phyloP scores from a whole-genome alignment of 495 filamentous ascomycete species.

The Emericellopsis terricola region DNA sequence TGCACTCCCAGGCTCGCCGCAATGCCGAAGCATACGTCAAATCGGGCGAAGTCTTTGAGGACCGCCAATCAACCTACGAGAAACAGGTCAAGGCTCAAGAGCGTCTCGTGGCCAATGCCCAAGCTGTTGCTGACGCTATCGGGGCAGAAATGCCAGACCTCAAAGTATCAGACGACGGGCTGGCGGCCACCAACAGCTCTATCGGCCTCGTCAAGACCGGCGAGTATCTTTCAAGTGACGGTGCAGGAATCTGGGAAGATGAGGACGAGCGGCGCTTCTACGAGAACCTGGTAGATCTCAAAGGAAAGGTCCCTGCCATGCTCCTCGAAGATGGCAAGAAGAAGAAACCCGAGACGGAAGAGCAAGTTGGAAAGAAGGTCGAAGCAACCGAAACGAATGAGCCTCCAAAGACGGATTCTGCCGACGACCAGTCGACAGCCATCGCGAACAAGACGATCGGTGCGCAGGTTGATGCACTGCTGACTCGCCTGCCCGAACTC shows the following conservation, averaged over 20 bases:
- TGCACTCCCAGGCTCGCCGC: slow-evolving; percentile 65
- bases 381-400: slow-evolving; percentile 36
- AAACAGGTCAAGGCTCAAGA: slow-evolving; percentile 83
- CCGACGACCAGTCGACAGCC: slow-evolving; percentile 75
- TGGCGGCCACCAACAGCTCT: slow-evolving; percentile 43
- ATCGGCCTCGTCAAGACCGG: slow-evolving; percentile 90
- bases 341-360: slow-evolving; percentile 63
- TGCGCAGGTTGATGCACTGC: slow-evolving; percentile 83
- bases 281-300: slow-evolving; percentile 87
- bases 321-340: slow-evolving; percentile 89
- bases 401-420: slow-evolving; percentile 22
- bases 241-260: slow-evolving; percentile 97
- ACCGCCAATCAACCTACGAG: slow-evolving; percentile 89
- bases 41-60: slow-evolving; percentile 96
- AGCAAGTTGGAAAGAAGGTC: slow-evolving; percentile 39
- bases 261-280: slow-evolving; percentile 97
- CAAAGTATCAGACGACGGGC: slow-evolving; percentile 57
- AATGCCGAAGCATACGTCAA: slow-evolving; percentile 98
- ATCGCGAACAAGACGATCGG: slow-evolving; percentile 97
- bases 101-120: slow-evolving; percentile 76
- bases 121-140: slow-evolving; percentile 73
- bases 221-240: slow-evolving; percentile 83
- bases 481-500: slow-evolving; percentile 74
- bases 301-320: slow-evolving; percentile 86
- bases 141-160: slow-evolving; percentile 91